A percentile compares a stretch with the other conserved stretches of the same genome.
Conservation (phyloP, 148 eudicot genomes). For the Nepenthes mirabilis region DNA sequence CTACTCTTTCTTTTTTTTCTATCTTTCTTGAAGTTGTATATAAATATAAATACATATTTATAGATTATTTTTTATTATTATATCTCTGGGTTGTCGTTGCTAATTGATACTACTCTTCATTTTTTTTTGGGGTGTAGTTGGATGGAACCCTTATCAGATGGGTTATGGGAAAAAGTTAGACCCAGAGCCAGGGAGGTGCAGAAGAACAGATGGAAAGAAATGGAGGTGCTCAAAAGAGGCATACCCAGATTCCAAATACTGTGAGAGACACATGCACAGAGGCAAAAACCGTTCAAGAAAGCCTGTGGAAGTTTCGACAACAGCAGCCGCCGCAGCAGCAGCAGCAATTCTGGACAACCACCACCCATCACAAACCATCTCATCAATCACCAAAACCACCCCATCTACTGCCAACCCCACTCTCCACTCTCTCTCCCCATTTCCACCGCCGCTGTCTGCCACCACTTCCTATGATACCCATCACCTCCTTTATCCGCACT, state of each 20-base stretch:
- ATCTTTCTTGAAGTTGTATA: not conserved
- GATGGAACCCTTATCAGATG: constrained; percentile 72
- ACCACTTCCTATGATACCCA: not conserved
- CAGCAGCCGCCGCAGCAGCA: constrained; percentile 17
- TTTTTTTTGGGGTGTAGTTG: constrained; percentile 9
- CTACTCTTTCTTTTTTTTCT: not conserved
- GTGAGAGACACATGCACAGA: constrained; percentile 98
- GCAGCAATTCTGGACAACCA: constrained; percentile 1
- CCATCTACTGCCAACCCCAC: not conserved
- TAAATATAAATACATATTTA: not conserved
- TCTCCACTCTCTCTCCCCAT: constrained; percentile 12
- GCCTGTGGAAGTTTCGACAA: constrained; percentile 76
- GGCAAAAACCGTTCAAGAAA: constrained; percentile 99
- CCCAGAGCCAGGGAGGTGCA: constrained; percentile 92
- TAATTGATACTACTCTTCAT: too few species aligned
- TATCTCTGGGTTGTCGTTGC: too few species aligned
- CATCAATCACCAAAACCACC: constrained; percentile 21
- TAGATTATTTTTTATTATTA: constrained; percentile 8
- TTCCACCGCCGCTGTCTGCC: not conserved
- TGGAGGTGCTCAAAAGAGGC: constrained; percentile 28
- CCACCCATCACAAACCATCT: not conserved
- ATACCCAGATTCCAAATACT: constrained; percentile 89
- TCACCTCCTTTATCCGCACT: too few species aligned
- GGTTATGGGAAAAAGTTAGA: constrained; percentile 74
- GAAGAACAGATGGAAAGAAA: constrained; percentile 10